Conservation (phyloP, 805 yeast genomes). For the Lachancea meyersii region DNA sequence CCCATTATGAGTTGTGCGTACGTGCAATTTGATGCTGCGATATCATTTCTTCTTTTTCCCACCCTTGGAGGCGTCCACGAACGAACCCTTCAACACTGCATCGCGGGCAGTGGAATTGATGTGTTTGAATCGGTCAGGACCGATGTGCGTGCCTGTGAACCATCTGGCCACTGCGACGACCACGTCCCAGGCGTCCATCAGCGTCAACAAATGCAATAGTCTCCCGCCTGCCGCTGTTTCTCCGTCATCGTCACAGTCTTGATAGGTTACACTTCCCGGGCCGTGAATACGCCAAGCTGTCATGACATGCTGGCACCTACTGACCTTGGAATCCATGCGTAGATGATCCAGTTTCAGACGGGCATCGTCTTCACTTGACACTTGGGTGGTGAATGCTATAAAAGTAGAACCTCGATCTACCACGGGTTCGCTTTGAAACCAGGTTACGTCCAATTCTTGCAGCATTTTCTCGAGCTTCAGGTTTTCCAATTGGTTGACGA, state of each 20-base stretch:
- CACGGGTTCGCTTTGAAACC: conserved; percentile 74
- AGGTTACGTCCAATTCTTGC: conserved; percentile 53
- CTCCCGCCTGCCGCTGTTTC: conserved; percentile 95
- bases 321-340: conserved; percentile 57
- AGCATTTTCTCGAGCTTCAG: conserved; percentile 2
- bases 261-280: conserved; percentile 43
- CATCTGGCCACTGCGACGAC: conserved; percentile 80
- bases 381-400: conserved; percentile 65
- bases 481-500: conserved; percentile 1
- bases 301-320: conserved; percentile 73
- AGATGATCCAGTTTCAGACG: conserved; percentile 44
- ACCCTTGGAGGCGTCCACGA: conserved; percentile 26
- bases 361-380: conserved; percentile 64
- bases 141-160: conserved; percentile 89
- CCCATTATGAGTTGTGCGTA: no score
- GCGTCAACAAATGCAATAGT: conserved; percentile 67
- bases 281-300: conserved; percentile 73
- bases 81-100: conserved; percentile 63
- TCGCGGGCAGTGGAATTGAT: conserved; percentile 86
- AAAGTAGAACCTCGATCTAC: conserved; percentile 82
- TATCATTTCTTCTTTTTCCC: conserved; percentile 8
- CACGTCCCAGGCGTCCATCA: conserved; percentile 77
- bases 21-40: not conserved
- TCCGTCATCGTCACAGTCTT: conserved; percentile 95
- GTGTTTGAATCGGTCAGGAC: conserved; percentile 92